Conservation (phyloP, 331 rosid genomes). For the Stylosanthes scabra region DNA sequence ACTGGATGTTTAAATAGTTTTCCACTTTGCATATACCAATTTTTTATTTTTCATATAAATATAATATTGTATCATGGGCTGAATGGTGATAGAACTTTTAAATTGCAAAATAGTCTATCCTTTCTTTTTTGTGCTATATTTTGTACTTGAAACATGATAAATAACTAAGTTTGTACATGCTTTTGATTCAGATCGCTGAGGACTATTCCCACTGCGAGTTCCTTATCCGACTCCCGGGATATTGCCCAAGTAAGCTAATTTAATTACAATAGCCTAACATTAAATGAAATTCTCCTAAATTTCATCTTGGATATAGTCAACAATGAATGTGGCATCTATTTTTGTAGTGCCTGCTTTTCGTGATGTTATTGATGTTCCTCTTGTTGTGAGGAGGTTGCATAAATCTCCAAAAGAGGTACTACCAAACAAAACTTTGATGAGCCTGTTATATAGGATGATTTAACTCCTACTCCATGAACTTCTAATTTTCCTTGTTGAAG, state of each 20-base stretch:
- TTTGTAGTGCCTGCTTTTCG: conserved; percentile 96
- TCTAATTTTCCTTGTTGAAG: conserved; percentile 55
- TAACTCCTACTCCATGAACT: conserved; percentile 15
- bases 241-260: conserved; percentile 83
- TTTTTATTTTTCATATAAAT: conserved; percentile 1
- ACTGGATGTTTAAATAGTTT: conserved; percentile 13
- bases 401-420: conserved; percentile 90
- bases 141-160: conserved; percentile 38
- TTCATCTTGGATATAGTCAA: conserved; percentile 26
- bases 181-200: conserved; percentile 78
- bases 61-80: conserved; percentile 5
- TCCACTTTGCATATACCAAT: background rate
- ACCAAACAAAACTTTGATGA: conserved; percentile 24
- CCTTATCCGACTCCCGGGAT: conserved; percentile 98
- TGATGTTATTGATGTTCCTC: conserved; percentile 90
- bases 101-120: conserved; percentile 20
- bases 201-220: conserved; percentile 97
- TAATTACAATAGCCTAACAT: conserved; percentile 20
- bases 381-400: conserved; percentile 93
- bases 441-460: conserved; percentile 34
- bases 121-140: conserved; percentile 20
- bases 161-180: background rate
- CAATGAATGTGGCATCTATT: conserved; percentile 19
- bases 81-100: conserved; percentile 17
- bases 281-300: conserved; percentile 1